phyloP scores from a whole-genome alignment of 2,329 filamentous ascomycete species.

The Geosmithia putterillii region DNA sequence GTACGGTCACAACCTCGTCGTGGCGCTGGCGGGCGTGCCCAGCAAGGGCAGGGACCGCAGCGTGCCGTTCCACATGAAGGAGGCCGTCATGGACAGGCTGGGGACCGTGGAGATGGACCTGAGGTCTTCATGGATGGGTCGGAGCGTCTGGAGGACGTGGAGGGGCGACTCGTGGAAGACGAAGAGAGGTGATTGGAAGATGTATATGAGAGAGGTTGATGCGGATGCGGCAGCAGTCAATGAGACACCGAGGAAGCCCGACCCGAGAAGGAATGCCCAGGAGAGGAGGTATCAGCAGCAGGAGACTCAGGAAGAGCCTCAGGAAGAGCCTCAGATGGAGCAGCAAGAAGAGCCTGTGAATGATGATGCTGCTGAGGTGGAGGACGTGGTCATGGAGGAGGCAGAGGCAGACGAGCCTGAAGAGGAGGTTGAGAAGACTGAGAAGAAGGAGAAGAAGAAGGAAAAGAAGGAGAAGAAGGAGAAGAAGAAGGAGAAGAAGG shows the following conservation, averaged over 20 bases:
- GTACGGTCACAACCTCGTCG: constrained; percentile 38
- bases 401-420: constrained; percentile 3
- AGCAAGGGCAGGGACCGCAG: constrained; percentile 33
- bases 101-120: constrained; percentile 34
- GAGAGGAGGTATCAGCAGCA: constrained; percentile 2
- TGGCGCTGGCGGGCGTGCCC: constrained; percentile 34
- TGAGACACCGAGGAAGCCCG: constrained; percentile 4
- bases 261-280: constrained; percentile 6
- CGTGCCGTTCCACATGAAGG: constrained; percentile 46
- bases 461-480: constrained; percentile 7
- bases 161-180: constrained; percentile 45
- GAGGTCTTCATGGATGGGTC: constrained; percentile 39
- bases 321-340: not conserved
- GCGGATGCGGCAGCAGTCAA: constrained; percentile 7
- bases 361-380: not conserved
- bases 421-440: not conserved
- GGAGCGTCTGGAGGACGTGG: constrained; percentile 45
- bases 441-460: constrained; percentile 1
- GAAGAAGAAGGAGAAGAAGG: not conserved
- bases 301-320: constrained; percentile 5
- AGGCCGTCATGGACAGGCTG: constrained; percentile 37
- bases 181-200: constrained; percentile 39
- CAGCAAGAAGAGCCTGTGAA: not conserved
- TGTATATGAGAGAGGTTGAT: constrained; percentile 39
- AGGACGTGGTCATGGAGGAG: constrained; percentile 2